phyloP scores from a whole-genome alignment of 805 yeast genomes.

The Metschnikowia picachoensis region DNA sequence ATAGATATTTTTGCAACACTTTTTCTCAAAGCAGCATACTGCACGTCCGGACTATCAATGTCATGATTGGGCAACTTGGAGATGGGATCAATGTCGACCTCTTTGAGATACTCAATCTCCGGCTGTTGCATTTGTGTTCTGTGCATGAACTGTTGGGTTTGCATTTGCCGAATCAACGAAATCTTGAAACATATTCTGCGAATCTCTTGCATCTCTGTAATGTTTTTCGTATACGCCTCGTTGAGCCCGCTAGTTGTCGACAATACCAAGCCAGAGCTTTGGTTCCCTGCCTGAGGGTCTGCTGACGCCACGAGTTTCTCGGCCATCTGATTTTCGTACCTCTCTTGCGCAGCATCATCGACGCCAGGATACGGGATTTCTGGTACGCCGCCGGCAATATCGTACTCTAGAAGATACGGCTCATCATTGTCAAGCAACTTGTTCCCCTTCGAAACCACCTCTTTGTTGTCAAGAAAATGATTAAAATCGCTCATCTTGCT shows the following conservation, averaged over 20 bases:
- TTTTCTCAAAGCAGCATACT: constrained; percentile 62
- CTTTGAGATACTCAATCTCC: constrained; percentile 55
- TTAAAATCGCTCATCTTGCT: constrained; percentile 62
- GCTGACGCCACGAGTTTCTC: constrained; percentile 30
- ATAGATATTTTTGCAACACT: constrained; percentile 75
- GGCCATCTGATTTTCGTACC: constrained; percentile 32
- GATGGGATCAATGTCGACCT: constrained; percentile 77
- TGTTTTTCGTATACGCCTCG: constrained; percentile 57
- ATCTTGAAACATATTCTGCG: constrained; percentile 86
- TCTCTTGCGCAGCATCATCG: constrained; percentile 39
- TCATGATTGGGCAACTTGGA: constrained; percentile 74
- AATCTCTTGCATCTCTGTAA: constrained; percentile 79
- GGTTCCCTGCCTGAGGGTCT: constrained; percentile 22
- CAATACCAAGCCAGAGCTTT: constrained; percentile 28
- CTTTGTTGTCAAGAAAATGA: constrained; percentile 39
- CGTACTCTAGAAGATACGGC: constrained; percentile 76
- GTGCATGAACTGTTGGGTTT: constrained; percentile 72
- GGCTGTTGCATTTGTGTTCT: constrained; percentile 72
- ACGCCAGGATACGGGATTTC: constrained; percentile 52
- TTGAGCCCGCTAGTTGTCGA: constrained; percentile 55
- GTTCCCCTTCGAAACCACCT: constrained; percentile 40
- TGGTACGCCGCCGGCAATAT: constrained; percentile 77
- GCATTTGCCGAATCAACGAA: constrained; percentile 84
- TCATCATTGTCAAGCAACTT: constrained; percentile 53
- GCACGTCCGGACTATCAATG: constrained; percentile 51